Percentiles rank a stretch among this genome's conserved stretches.
These are phyloP conservation scores for Daldinia sp. DNA, from an alignment of 2,329 filamentous ascomycete genomes.

Conservation along the genomic window DNA sequence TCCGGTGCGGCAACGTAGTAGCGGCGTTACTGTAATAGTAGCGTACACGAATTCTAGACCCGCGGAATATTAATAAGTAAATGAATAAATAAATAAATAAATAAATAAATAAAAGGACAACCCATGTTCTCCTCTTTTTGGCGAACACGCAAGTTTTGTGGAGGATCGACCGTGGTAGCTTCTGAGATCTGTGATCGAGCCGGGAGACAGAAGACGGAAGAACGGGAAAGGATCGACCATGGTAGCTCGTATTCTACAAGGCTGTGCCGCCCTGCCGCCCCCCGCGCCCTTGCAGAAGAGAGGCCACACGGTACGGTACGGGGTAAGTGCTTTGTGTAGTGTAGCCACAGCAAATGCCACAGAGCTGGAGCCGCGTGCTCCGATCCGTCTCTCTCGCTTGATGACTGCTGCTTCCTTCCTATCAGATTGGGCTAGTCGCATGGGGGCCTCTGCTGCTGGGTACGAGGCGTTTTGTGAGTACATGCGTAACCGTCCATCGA, in stretches of 20 bases:
- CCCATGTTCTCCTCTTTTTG: neutral
- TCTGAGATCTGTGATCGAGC: constrained; percentile 37
- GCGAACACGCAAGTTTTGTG: constrained; percentile 1
- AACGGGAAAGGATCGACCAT: constrained; percentile 38
- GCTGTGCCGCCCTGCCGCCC: neutral
- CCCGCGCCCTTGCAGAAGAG: constrained; percentile 34
- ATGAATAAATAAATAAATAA: too few relatives aligned
- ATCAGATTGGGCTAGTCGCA: constrained; percentile 5
- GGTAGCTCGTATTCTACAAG: constrained; percentile 40
- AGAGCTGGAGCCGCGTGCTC: constrained; percentile 2
- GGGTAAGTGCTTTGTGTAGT: neutral
- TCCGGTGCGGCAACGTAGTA: neutral
- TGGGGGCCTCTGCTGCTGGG: neutral
- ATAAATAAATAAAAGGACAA: too few relatives aligned
- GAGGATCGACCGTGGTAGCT: constrained; percentile 21
- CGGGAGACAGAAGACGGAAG: constrained; percentile 36
- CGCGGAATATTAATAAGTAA: too few relatives aligned
- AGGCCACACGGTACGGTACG: neutral
- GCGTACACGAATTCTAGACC: too few relatives aligned
- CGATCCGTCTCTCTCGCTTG: neutral
- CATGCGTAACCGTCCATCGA: neutral
- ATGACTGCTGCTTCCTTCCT: neutral
- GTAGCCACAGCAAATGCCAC: neutral
- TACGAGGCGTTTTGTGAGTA: neutral
- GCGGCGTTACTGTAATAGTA: too few relatives aligned